These are phyloP conservation scores for Aspergillus sp. DNA, from an alignment of 2,329 filamentous ascomycete species.

Conservation along the genomic window DNA sequence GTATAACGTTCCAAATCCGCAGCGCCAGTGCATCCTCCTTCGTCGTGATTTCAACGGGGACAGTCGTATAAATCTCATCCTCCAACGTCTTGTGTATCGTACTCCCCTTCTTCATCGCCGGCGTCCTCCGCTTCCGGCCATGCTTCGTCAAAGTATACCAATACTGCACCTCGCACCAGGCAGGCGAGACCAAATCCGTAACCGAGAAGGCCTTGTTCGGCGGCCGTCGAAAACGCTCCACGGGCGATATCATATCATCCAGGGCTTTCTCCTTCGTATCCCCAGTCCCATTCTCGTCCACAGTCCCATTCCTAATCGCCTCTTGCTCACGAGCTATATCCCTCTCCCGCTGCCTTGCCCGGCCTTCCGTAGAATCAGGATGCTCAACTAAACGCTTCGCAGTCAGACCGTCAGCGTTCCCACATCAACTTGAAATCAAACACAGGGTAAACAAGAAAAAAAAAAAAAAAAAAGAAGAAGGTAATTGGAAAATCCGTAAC, in stretches of 20 bases:
- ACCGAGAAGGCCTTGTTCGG: constrained; percentile 81
- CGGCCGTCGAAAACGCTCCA: constrained; percentile 75
- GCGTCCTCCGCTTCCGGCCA: constrained; percentile 72
- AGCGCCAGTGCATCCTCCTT: constrained; percentile 83
- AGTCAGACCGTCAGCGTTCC: constrained; percentile 58
- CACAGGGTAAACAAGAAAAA: constrained; percentile 25
- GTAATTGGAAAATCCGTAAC: constrained; percentile 31
- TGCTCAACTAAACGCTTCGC: constrained; percentile 62
- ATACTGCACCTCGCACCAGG: constrained; percentile 96
- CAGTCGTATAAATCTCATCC: constrained; percentile 76
- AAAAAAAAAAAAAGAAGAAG: constrained; percentile 33
- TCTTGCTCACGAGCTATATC: constrained; percentile 26
- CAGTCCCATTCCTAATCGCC: constrained; percentile 17
- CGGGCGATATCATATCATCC: constrained; percentile 57
- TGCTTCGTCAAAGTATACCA: constrained; percentile 79
- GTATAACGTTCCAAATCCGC: constrained; percentile 85
- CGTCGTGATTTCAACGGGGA: constrained; percentile 68
- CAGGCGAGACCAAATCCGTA: constrained; percentile 80
- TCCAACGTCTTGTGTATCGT: constrained; percentile 81
- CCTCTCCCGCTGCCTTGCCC: constrained; percentile 32
- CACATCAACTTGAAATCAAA: neutral
- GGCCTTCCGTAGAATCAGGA: constrained; percentile 37
- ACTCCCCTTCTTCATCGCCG: constrained; percentile 80
- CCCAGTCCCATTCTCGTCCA: neutral
- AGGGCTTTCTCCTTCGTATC: constrained; percentile 18